phyloP scores from a whole-genome alignment of 1,284 basidiomycete genomes.

The Vanrija sp. region DNA sequence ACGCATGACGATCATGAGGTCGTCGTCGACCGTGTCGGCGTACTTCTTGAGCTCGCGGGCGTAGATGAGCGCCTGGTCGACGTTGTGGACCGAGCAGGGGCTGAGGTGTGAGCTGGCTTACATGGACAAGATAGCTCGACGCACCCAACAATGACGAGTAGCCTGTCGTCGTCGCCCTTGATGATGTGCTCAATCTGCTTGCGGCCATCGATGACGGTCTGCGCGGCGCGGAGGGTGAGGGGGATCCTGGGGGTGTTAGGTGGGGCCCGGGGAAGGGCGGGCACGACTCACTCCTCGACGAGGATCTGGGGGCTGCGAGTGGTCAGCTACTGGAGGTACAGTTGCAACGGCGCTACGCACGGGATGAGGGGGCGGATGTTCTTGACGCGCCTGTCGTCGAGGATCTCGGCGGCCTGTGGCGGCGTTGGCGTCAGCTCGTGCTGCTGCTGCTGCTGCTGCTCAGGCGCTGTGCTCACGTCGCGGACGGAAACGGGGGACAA shows the following conservation, averaged over 20 bases:
- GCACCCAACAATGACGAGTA: conserved; percentile 81
- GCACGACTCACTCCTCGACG: conserved; percentile 63
- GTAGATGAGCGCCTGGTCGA: conserved; percentile 77
- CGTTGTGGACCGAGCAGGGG: conserved; percentile 88
- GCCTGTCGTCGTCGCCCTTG: conserved; percentile 77
- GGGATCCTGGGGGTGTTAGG: conserved; percentile 32
- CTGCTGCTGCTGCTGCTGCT: neutral
- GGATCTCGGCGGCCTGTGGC: conserved; percentile 60
- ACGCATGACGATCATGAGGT: conserved; percentile 92
- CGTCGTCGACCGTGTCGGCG: conserved; percentile 72
- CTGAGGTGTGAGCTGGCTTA: conserved; percentile 48
- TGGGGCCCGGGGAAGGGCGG: neutral
- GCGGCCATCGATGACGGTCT: conserved; percentile 76
- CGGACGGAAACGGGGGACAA: conserved; percentile 20
- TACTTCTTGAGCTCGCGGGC: conserved; percentile 74
- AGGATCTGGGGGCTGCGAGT: conserved; percentile 69
- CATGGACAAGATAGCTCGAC: neutral
- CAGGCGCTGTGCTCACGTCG: conserved; percentile 21
- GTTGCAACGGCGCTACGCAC: conserved; percentile 16
- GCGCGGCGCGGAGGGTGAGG: conserved; percentile 45
- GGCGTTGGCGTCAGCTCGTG: neutral
- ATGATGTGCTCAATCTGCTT: conserved; percentile 71
- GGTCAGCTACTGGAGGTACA: conserved; percentile 6
- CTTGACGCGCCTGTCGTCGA: conserved; percentile 83
- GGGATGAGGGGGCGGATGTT: conserved; percentile 82